A percentile compares a stretch with the other conserved stretches of the same genome.
These are phyloP conservation scores for Stentor coeruleus DNA, from an alignment of 73 alveolate genomes.

Conservation along the genomic window DNA sequence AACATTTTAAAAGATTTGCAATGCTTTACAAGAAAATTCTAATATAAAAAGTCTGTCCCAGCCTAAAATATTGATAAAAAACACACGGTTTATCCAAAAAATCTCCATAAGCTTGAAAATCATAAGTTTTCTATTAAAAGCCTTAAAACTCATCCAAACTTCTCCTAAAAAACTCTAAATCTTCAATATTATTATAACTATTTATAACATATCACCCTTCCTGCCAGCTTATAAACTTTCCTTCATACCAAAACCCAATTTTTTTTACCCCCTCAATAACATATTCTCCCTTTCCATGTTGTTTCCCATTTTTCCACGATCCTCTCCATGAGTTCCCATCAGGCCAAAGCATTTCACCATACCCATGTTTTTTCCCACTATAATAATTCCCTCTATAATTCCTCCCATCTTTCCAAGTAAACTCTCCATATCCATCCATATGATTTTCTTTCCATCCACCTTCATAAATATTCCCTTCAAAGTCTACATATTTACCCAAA, in stretches of 20 bases:
- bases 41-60: too few relatives aligned
- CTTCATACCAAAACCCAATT: slow-evolving; percentile 9
- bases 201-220: too few relatives aligned
- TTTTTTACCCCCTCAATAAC: slow-evolving; percentile 7
- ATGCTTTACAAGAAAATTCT: too few relatives aligned
- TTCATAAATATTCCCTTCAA: slow-evolving; percentile 11
- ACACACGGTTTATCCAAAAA: too few relatives aligned
- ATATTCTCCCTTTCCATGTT: slow-evolving; percentile 55
- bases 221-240: slow-evolving; percentile 2
- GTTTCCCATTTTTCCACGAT: slow-evolving; percentile 46
- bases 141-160: too few relatives aligned
- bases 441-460: slow-evolving; percentile 24
- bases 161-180: too few relatives aligned
- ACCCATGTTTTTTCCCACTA: slow-evolving; percentile 22
- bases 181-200: too few relatives aligned
- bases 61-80: too few relatives aligned
- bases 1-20: too few relatives aligned
- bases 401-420: slow-evolving; percentile 25
- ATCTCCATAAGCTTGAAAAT: too few relatives aligned
- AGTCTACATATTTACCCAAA: slow-evolving; percentile 10
- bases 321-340: slow-evolving; percentile 64
- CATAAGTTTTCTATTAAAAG: too few relatives aligned
- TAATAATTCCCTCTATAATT: slow-evolving; percentile 26
- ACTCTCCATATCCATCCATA: slow-evolving; percentile 32
- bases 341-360: slow-evolving; percentile 56